Conservation (phyloP, 1,284 basidiomycete species). For the Mrakiaceae sp. region DNA sequence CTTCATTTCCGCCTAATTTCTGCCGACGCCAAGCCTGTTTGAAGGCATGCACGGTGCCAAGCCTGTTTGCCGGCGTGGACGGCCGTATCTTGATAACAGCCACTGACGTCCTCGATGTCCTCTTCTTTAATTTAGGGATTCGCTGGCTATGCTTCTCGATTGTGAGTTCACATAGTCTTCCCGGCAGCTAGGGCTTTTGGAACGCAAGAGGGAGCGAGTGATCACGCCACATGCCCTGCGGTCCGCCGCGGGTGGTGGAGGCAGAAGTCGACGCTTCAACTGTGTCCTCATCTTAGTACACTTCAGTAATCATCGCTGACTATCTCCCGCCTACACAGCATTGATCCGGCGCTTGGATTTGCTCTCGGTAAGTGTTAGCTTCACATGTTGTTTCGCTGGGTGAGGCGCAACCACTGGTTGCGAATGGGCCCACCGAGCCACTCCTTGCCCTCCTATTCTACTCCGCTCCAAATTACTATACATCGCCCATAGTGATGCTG, state of each 20-base stretch:
- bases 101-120: too few species aligned
- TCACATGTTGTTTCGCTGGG: not conserved
- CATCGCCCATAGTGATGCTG: too few species aligned
- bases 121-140: conserved; percentile 17
- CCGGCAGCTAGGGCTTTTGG: not conserved
- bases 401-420: not conserved
- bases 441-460: not conserved
- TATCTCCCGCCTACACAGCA: conserved; percentile 27
- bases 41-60: conserved; percentile 1
- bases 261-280: not conserved
- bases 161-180: not conserved
- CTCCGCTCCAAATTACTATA: not conserved
- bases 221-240: not conserved
- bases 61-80: not conserved
- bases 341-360: conserved; percentile 36
- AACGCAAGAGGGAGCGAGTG: conserved; percentile 13
- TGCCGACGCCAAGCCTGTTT: conserved; percentile 19
- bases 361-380: conserved; percentile 22
- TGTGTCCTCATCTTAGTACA: not conserved
- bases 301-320: not conserved
- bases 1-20: not conserved
- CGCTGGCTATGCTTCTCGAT: conserved; percentile 26
- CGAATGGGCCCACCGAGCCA: not conserved
- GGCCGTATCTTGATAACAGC: too few species aligned
- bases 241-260: too few species aligned